Base-by-base conservation (phyloP, 2,329 filamentous ascomycete genomes). In the Xylaria sp. region DNA sequence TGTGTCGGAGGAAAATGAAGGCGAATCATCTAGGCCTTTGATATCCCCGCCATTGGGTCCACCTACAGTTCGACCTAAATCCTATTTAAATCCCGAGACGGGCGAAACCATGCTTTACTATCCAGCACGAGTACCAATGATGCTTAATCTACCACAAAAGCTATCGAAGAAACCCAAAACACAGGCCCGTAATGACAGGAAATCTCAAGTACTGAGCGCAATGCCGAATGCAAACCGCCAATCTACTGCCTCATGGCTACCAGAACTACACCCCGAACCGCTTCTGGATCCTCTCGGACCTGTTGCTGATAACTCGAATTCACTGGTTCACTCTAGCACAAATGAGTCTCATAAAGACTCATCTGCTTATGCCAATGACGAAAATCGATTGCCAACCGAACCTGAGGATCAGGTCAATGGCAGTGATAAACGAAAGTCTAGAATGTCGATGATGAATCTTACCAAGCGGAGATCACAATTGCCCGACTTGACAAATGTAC, bases 61-160 rank as follows among this genome's bases (percentile, higher is more conserved):
- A 37, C 68, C 74, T 23, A 78, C 76, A 39, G 76, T 72, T 25
- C 79, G 82, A 62, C 83, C 88, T 12, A 85, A 87, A 70, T 89
- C 89, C 0, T 91, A 90, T 78, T 81, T 88, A 76, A 85, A 90
- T 76, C 88, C 89, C 1, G 84, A 86, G 32, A 91, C 91, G 1
- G 91, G 89, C 4, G 89, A 95, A 73, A 85, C 90, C 74, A 97
- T 98, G 93, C 89, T 97, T 10, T 98, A 91, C 81, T 99, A 99
- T 79, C 96, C 96, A 15, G 96, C 96, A 2, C 94, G 94, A 0
- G 96, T 99, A 2, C 96, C 96, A 2, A 91, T 92, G 71, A 94
- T 97, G 90, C 86, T 99, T 66, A 98, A 97, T 75, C 83, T 99
- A 13, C 96, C 96, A 0, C 94, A 94, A 54, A 92, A 94, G 75